These are phyloP conservation scores for Coffea eugenioides DNA, from an alignment of 257 asterid genomes.

Conservation along the genomic window DNA sequence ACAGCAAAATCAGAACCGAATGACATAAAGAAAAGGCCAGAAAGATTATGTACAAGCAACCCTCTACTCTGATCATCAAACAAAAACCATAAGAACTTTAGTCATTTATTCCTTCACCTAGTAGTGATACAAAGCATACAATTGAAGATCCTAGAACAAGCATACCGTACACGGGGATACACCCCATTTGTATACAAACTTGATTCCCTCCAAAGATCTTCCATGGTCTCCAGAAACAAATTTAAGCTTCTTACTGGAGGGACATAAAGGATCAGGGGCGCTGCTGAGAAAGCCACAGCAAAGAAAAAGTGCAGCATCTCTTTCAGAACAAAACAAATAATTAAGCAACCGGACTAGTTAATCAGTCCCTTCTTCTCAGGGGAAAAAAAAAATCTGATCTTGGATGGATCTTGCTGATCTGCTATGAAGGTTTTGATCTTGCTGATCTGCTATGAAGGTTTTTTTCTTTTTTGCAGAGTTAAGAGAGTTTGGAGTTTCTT, in stretches of 20 bases:
- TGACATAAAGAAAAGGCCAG: neutral
- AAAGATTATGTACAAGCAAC: neutral
- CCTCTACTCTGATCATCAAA: neutral
- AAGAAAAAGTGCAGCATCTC: constrained; percentile 65
- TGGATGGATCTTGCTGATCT: neutral
- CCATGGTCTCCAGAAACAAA: constrained; percentile 62
- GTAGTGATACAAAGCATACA: constrained; percentile 40
- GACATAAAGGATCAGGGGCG: constrained; percentile 72
- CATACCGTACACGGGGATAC: constrained; percentile 64
- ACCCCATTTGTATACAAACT: constrained; percentile 49
- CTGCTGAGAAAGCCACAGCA: constrained; percentile 83
- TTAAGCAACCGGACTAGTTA: neutral
- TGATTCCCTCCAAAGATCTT: constrained; percentile 67
- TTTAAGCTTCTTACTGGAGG: constrained; percentile 86
- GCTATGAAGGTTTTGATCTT: neutral
- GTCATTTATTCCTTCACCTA: constrained; percentile 17
- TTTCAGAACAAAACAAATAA: neutral
- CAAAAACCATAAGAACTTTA: neutral
- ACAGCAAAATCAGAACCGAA: neutral
- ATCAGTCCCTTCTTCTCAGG: neutral
- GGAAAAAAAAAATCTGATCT: neutral
- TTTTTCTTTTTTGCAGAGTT: neutral
- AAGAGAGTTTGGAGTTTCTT: neutral
- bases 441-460: neutral
- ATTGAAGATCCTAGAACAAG: constrained; percentile 66